Percentiles rank a stretch among this genome's conserved stretches.
These are phyloP conservation scores for Lichina pygmaea DNA, from an alignment of 495 filamentous ascomycete genomes.

Conservation along the genomic window DNA sequence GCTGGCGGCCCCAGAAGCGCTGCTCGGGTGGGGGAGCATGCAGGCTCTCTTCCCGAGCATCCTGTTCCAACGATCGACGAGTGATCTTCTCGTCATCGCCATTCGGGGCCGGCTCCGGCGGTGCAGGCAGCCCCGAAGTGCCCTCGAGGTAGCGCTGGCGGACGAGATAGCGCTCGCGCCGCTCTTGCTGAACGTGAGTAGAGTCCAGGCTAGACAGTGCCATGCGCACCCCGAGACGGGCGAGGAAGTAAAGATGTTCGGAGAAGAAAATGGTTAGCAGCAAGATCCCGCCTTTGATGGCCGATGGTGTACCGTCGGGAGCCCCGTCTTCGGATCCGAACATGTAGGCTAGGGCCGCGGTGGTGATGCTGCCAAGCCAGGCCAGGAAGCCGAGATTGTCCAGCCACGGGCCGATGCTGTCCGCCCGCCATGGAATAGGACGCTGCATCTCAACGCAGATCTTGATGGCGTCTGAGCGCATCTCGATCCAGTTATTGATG, in stretches of 20 bases:
- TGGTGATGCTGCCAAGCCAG: conserved; percentile 76
- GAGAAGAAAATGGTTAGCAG: conserved; percentile 64
- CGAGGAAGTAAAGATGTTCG: conserved; percentile 61
- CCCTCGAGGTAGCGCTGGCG: conserved; percentile 47
- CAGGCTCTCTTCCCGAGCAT: conserved; percentile 30
- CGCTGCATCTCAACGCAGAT: conserved; percentile 76
- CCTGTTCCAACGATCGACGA: conserved; percentile 28
- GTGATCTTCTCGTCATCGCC: conserved; percentile 14
- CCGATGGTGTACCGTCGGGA: conserved; percentile 30
- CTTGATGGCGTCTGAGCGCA: conserved; percentile 81
- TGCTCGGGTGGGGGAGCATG: conserved; percentile 27
- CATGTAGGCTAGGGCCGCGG: conserved; percentile 62
- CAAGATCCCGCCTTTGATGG: conserved; percentile 56
- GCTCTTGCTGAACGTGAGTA: conserved; percentile 59
- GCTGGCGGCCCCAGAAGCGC: conserved; percentile 43
- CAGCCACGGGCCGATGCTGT: conserved; percentile 90
- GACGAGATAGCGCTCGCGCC: conserved; percentile 42
- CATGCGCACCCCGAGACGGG: conserved; percentile 38
- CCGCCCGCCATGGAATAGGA: conserved; percentile 62
- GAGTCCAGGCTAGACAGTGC: conserved; percentile 59
- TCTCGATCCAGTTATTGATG: conserved; percentile 89
- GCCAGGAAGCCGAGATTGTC: conserved; percentile 63
- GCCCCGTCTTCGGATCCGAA: conserved; percentile 41
- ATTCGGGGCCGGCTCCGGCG: conserved; percentile 1
- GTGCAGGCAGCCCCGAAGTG: conserved; percentile 18